These are phyloP conservation scores for Aspergillus ochraceus DNA, from an alignment of 2,329 filamentous ascomycete species.

Conservation along the genomic window DNA sequence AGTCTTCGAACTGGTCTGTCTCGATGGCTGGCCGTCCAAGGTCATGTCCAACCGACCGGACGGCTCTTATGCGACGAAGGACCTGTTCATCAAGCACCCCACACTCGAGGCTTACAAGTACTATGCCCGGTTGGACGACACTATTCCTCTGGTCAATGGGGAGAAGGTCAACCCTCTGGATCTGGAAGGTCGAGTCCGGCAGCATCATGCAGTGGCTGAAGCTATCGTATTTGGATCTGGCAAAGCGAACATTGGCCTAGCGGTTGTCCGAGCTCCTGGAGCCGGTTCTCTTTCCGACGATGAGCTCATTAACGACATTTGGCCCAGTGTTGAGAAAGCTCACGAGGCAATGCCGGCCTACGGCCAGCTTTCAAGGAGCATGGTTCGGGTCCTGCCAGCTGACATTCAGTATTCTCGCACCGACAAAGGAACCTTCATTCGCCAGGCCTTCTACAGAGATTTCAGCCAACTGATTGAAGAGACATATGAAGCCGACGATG, in stretches of 20 bases:
- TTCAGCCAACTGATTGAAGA: conserved; percentile 50
- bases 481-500: conserved; percentile 38
- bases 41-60: conserved; percentile 47
- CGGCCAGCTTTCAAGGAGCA: conserved; percentile 53
- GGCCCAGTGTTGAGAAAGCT: conserved; percentile 52
- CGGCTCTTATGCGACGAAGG: conserved; percentile 52
- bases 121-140: conserved; percentile 48
- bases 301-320: conserved; percentile 51
- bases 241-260: conserved; percentile 52
- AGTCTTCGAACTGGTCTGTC: conserved; percentile 37
- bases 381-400: conserved; percentile 51
- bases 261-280: conserved; percentile 54
- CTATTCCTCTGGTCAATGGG: conserved; percentile 50
- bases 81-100: conserved; percentile 50
- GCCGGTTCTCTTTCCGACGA: conserved; percentile 43
- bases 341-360: conserved; percentile 55
- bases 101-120: conserved; percentile 50
- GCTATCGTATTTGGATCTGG: conserved; percentile 59
- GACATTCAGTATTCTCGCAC: conserved; percentile 52
- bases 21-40: conserved; percentile 41
- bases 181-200: conserved; percentile 56
- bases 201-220: conserved; percentile 55
- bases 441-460: conserved; percentile 50
- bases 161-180: conserved; percentile 52
- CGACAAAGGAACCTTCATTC: conserved; percentile 58